Percentiles rank a stretch among this genome's conserved stretches.
Evolutionary conservation across 2,329 filamentous ascomycete species (phyloP).

Genomic region (Monilinia laxa): DNA sequence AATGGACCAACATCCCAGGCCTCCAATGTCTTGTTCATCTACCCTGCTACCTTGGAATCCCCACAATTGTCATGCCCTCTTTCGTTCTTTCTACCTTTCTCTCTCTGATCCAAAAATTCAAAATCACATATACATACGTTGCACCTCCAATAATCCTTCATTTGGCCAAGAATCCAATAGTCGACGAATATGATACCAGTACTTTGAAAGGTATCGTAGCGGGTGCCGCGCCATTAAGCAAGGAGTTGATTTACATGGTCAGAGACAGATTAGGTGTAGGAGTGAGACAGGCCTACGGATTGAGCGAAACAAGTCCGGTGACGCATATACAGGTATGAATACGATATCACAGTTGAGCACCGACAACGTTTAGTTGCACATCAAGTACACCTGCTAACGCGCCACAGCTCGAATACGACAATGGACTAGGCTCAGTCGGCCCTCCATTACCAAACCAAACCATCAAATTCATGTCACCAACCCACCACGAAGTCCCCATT

Average conservation of each 20-base stretch:
- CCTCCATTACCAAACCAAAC: conserved; percentile 23
- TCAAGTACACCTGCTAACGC: no score
- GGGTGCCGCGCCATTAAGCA: conserved; percentile 54
- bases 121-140: conserved; percentile 53
- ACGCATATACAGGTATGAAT: conserved; percentile 56
- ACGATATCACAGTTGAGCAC: no score
- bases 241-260: conserved; percentile 71
- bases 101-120: conserved; percentile 49
- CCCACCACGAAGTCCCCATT: conserved; percentile 37
- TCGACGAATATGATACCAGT: conserved; percentile 52
- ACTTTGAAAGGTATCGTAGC: conserved; percentile 49
- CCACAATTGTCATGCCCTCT: conserved; percentile 58
- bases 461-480: conserved; percentile 20
- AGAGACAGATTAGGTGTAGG: conserved; percentile 69
- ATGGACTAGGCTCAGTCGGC: conserved; percentile 23
- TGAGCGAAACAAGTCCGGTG: conserved; percentile 79
- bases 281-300: conserved; percentile 76
- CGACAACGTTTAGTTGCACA: no score
- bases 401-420: conserved; percentile 16
- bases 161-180: conserved; percentile 56
- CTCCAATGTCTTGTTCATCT: conserved; percentile 50
- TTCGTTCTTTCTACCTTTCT: conserved; percentile 56
- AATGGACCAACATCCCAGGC: conserved; percentile 30
- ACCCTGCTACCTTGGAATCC: conserved; percentile 48
- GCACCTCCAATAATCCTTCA: conserved; percentile 60